These are phyloP conservation scores for Talaromyces islandicus DNA, from an alignment of 2,329 filamentous ascomycete species.

Conservation along the genomic window DNA sequence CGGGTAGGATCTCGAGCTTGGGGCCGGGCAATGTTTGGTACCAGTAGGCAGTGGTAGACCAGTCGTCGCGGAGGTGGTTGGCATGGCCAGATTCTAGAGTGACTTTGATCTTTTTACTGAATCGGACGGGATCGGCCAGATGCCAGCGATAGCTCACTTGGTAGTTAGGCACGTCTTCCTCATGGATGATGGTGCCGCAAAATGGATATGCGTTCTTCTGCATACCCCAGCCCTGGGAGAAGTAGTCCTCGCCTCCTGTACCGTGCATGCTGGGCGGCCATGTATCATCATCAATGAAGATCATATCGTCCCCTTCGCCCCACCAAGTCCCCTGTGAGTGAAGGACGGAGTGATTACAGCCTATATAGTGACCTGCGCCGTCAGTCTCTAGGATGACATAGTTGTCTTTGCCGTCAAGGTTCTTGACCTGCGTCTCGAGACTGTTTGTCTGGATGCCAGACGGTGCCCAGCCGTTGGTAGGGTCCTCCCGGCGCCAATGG, in stretches of 20 bases:
- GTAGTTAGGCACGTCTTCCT: slow-evolving; percentile 26
- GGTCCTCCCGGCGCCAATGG: slow-evolving; percentile 27
- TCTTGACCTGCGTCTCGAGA: slow-evolving; percentile 19
- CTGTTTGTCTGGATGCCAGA: slow-evolving; percentile 23
- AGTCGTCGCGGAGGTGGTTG: slow-evolving; percentile 27
- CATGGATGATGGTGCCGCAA: slow-evolving; percentile 28
- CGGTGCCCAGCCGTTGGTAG: slow-evolving; percentile 24
- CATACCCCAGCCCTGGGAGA: slow-evolving; percentile 31
- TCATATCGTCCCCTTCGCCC: slow-evolving; percentile 32
- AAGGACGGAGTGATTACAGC: slow-evolving; percentile 27
- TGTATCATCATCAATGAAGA: slow-evolving; percentile 30
- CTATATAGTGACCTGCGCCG: slow-evolving; percentile 25
- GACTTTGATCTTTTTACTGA: slow-evolving; percentile 16
- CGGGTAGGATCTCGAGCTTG: slow-evolving; percentile 22
- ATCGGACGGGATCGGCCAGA: slow-evolving; percentile 26
- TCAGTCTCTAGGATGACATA: slow-evolving; percentile 27
- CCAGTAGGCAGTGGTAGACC: slow-evolving; percentile 28
- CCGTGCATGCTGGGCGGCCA: slow-evolving; percentile 31
- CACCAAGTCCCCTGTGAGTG: slow-evolving; percentile 32
- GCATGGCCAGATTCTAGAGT: slow-evolving; percentile 22
- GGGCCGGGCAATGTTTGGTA: slow-evolving; percentile 28
- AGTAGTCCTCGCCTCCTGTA: slow-evolving; percentile 30
- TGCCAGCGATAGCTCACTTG: slow-evolving; percentile 31
- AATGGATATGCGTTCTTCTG: slow-evolving; percentile 31
- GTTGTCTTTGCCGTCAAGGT: slow-evolving; percentile 21